A percentile compares a stretch with the other conserved stretches of the same genome.
Conservation (phyloP, 306 rosid species). For the Cyamopsis tetragonoloba region DNA sequence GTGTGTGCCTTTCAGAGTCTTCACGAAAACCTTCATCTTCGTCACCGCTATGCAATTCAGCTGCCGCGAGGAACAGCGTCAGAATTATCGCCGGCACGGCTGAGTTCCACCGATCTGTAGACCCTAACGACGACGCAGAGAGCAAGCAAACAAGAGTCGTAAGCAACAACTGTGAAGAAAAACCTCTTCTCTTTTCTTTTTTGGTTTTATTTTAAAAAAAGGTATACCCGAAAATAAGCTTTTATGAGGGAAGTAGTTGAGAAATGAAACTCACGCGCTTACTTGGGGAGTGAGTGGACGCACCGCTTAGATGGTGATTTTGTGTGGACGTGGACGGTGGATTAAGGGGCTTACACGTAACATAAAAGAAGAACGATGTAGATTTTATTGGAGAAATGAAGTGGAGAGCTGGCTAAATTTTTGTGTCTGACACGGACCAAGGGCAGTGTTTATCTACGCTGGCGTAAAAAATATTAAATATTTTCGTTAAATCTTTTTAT, state of each 20-base stretch:
- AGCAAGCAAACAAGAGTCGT: slow-evolving; percentile 19
- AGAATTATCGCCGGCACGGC: slow-evolving; percentile 30
- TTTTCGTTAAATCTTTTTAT: not conserved
- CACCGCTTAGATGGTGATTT: not conserved
- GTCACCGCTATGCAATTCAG: slow-evolving; percentile 10
- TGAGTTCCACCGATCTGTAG: slow-evolving; percentile 33
- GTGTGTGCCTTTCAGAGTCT: slow-evolving; percentile 85
- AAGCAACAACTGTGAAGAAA: slow-evolving; percentile 18
- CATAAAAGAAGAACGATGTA: not conserved
- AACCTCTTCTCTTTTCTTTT: not conserved
- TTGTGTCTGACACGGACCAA: slow-evolving; percentile 3
- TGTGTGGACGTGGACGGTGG: not conserved
- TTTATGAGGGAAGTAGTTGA: not conserved
- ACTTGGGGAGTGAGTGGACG: not conserved
- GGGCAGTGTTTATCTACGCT: not conserved
- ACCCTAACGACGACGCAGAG: slow-evolving; percentile 28
- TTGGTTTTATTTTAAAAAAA: not conserved
- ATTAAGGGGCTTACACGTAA: not conserved
- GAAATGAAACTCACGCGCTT: not conserved
- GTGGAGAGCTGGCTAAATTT: slow-evolving; percentile 27
- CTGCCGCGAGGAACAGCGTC: slow-evolving; percentile 33
- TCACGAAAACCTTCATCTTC: slow-evolving; percentile 83
- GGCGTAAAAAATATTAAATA: no score
- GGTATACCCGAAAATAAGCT: slow-evolving; percentile 29
- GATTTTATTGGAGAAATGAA: not conserved